phyloP scores from a whole-genome alignment of 495 filamentous ascomycete species.

The Physcia stellaris region DNA sequence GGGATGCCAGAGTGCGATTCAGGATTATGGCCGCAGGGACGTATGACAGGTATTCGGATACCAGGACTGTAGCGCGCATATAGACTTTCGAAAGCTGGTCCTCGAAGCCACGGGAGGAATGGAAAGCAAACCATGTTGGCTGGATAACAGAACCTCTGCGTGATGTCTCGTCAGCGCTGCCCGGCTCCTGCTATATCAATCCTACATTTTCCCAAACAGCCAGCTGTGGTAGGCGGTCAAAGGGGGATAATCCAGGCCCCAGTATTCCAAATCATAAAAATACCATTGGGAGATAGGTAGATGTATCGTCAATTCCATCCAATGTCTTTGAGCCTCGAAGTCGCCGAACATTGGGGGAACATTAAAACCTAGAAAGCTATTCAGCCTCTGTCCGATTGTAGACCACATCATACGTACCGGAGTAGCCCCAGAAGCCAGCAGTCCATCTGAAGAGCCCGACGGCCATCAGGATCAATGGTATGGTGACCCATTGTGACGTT shows the following conservation, averaged over 20 bases:
- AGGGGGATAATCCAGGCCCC: constrained; percentile 95
- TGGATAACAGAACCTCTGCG: constrained; percentile 58
- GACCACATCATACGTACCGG: constrained; percentile 39
- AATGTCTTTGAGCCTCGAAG: constrained; percentile 94
- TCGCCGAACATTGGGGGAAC: constrained; percentile 89
- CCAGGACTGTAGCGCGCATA: constrained; percentile 82
- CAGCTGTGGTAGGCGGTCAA: constrained; percentile 97
- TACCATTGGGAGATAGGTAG: constrained; percentile 92
- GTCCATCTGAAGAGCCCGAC: constrained; percentile 91
- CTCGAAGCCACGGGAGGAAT: constrained; percentile 68
- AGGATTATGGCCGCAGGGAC: constrained; percentile 77
- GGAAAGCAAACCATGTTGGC: constrained; percentile 78
- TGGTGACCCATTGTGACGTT: constrained; percentile 82
- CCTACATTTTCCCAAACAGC: constrained; percentile 72
- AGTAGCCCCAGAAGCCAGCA: constrained; percentile 85
- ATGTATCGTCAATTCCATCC: constrained; percentile 92
- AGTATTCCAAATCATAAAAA: constrained; percentile 90
- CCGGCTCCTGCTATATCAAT: neutral
- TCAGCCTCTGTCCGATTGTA: neutral
- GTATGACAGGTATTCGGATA: constrained; percentile 82
- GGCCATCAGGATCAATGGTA: constrained; percentile 77
- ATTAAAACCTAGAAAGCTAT: constrained; percentile 44
- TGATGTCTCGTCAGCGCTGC: constrained; percentile 5
- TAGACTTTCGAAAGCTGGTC: constrained; percentile 73
- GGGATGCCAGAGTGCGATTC: constrained; percentile 59